Percentiles rank a stretch among this genome's conserved stretches.
Evolutionary conservation across 1,139 yeast genomes (phyloP).

Genomic region (Zygotorulaspora mrakii): DNA sequence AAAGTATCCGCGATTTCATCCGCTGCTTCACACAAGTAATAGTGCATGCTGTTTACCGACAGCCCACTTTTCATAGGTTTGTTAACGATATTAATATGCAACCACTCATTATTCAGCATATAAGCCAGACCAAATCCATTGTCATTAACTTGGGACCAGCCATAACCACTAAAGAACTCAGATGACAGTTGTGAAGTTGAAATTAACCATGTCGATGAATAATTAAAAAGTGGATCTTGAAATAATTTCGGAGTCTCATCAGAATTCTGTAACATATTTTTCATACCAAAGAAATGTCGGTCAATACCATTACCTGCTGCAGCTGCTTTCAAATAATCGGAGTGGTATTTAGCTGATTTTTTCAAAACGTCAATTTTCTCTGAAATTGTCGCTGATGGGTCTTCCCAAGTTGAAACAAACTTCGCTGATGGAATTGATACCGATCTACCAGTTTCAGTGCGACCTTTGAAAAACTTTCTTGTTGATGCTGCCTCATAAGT

Average conservation of each 20-base stretch:
- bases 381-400: conserved; percentile 49
- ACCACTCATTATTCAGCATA: conserved; percentile 81
- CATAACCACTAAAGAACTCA: conserved; percentile 87
- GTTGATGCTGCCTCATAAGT: conserved; percentile 97
- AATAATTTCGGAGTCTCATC: conserved; percentile 67
- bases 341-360: conserved; percentile 72
- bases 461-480: conserved; percentile 79
- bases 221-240: conserved; percentile 69
- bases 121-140: conserved; percentile 93
- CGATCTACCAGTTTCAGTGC: conserved; percentile 94
- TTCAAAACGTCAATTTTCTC: conserved; percentile 69
- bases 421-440: conserved; percentile 72
- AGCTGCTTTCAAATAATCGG: conserved; percentile 69
- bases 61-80: conserved; percentile 64
- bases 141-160: conserved; percentile 94
- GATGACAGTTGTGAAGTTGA: conserved; percentile 90
- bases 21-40: conserved; percentile 73
- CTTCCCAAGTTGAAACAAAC: conserved; percentile 75
- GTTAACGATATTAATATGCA: conserved; percentile 81
- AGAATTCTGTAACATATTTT: conserved; percentile 60
- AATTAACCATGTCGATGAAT: conserved; percentile 80
- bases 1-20: conserved; percentile 75
- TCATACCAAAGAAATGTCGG: conserved; percentile 88
- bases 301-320: conserved; percentile 88
- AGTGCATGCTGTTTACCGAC: conserved; percentile 62